Percentiles rank a stretch among this genome's conserved stretches.
Evolutionary conservation across 306 rosid genomes (phyloP).

Genomic region (Pterocarpus santalinus): DNA sequence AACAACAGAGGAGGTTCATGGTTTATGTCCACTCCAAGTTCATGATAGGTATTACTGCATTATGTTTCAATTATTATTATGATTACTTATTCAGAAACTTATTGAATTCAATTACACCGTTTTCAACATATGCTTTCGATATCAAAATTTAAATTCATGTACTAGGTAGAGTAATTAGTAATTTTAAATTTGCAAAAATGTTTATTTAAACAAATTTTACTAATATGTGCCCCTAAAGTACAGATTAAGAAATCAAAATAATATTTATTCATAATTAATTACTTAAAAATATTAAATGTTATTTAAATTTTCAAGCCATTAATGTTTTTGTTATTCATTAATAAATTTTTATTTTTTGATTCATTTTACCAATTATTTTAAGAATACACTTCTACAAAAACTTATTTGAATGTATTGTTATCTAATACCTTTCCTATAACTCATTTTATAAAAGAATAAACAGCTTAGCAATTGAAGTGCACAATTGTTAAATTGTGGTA

Average conservation of each 20-base stretch:
- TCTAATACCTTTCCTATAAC: too few relatives aligned
- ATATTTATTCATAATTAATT: too few relatives aligned
- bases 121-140: too few relatives aligned
- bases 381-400: background rate
- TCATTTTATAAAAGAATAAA: background rate
- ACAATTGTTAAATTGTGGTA: background rate
- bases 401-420: background rate
- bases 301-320: too few relatives aligned
- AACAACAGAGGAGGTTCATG: conserved; percentile 88
- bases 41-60: conserved; percentile 77
- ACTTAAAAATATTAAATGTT: too few relatives aligned
- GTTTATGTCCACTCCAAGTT: conserved; percentile 94
- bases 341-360: too few relatives aligned
- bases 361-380: too few relatives aligned
- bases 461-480: background rate
- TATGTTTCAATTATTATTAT: conserved; percentile 4
- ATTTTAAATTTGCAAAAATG: background rate
- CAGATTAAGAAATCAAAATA: too few relatives aligned
- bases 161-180: background rate
- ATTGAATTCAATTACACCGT: too few relatives aligned
- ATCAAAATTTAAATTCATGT: background rate
- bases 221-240: too few relatives aligned
- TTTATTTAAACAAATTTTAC: background rate
- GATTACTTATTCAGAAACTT: too few relatives aligned
- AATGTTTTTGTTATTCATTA: too few relatives aligned